Base-by-base conservation (phyloP, 768 basidiomycete species). In the Astraeus odoratus region DNA sequence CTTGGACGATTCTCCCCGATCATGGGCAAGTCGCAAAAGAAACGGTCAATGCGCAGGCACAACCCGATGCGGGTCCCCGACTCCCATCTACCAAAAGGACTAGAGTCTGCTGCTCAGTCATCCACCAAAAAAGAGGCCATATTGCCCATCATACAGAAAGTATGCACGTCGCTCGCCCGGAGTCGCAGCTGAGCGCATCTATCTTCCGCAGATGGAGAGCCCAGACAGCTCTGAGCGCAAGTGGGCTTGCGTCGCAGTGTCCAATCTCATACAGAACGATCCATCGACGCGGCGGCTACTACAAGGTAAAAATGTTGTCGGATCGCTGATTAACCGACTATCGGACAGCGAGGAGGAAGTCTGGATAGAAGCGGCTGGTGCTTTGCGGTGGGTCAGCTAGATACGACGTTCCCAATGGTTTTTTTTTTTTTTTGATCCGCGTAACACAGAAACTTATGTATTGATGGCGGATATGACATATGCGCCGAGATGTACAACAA, bases 401-500 rank as follows among this genome's bases (percentile, higher is more conserved):
- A 20, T 8, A 3, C 18, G n/a, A n/a, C n/a, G n/a, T n/a, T n/a
- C n/a, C 18, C 8, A 8, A 19, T 41, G 25, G 16, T 18, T 18
- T 3, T 18, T 16, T 27, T 9, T n/a, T 18, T 13, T 41, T 5
- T 16, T 9, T 41, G 16, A 29, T 20, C 19, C 8, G 10, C 9
- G 22, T 31, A n/a, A 8, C 43, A 26, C 56, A 96, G 93, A 50
- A 97, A 96, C 67, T 66, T 97, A 12, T 92, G 90, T 57, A 83
- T 97, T 57, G 94, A 97, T 58, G 94, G 93, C 13, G 94, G 94
- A 42, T 87, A 89, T 59, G 92, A 96, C 52, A 86, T 96, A 38
- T 94, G 93, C 56, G 90, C 86, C 1, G 91, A 96, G 64, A 94
- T 97, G 89, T 94, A 85, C 68, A 96, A 97, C 64, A 96, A 96